A percentile compares a stretch with the other conserved stretches of the same genome.
These are phyloP conservation scores for Iberis amara DNA, from an alignment of 441 rosid genomes.

Conservation along the genomic window DNA sequence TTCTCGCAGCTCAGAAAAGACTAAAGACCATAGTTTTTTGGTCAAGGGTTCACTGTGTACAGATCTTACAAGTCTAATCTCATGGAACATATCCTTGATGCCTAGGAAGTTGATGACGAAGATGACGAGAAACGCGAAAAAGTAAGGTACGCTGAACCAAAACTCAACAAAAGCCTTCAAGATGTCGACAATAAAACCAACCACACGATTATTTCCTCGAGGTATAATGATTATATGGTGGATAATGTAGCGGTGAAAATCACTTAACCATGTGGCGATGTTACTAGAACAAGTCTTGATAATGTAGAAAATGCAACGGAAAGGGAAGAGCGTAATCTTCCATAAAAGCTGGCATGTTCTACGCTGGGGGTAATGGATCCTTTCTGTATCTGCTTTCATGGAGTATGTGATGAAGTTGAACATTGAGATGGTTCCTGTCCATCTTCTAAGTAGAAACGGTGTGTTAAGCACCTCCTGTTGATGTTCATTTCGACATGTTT, in stretches of 20 bases:
- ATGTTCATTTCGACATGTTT: neutral
- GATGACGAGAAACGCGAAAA: neutral
- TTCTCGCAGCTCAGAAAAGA: constrained; percentile 28
- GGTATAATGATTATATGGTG: no score
- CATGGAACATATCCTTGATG: constrained; percentile 27
- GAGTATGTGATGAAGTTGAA: constrained; percentile 33
- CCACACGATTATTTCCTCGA: neutral
- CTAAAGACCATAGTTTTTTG: constrained; percentile 37
- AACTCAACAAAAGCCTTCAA: no score
- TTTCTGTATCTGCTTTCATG: constrained; percentile 18
- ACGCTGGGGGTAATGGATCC: constrained; percentile 17
- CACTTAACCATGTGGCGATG: neutral
- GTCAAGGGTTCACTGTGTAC: constrained; percentile 33
- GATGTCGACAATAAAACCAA: neutral
- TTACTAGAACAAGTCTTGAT: neutral
- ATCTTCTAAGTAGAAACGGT: constrained; percentile 28
- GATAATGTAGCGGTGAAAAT: neutral
- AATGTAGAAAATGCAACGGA: neutral
- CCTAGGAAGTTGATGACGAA: constrained; percentile 22
- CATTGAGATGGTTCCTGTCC: constrained; percentile 29
- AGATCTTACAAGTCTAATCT: constrained; percentile 5
- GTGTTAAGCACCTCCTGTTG: constrained; percentile 17
- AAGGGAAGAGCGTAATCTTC: neutral
- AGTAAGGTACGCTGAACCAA: neutral
- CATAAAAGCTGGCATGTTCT: neutral